Evolutionary conservation across 176 grass and related monocot species (phyloP), one percentile per base, ranked within the genome.

Genomic region (Musa beccarii): DNA sequence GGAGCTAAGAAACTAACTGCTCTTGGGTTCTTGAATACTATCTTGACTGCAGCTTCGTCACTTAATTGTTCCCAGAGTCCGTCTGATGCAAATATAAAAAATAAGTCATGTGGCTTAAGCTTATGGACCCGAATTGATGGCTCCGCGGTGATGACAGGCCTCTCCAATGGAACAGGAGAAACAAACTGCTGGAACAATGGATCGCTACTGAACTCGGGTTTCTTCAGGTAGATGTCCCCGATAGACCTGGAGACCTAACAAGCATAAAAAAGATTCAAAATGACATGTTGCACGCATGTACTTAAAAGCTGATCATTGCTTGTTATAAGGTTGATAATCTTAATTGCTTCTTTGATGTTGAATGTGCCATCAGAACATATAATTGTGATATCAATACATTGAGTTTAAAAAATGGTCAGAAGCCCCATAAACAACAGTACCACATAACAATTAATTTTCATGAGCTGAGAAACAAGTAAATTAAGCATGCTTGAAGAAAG

Each of bases 11-110:
- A 70, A 8, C 19, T 70, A 51, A 70, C 68, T 70, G 68, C 9
- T 70, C 68, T 70, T 19, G 68, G 68, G 68, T 70, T 70, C 68
- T 70, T 70, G 68, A 51, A 70, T 19, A 70, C 68, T 51, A 70
- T 70, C 16, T 70, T 49, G 2, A 25, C 68, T 6, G 68, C 68
- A 70, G 68, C 68, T 70, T 70, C 68, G 20, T 70, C 68, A 21
- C 68, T 70, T 22, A 70, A 51, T 51, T 70, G 68, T 10, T 70
- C 68, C 68, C 68, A 70, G 10, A 70, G 43, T 20, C 68, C 68
- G 14, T 70, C 68, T 49, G 68, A 70, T 21, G 68, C 68, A 70
- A 70, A 70, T 70, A 70, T 70, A 34, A 70, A 20, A 70, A 70
- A 70, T 21, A 52, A 52, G 68, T 70, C 68, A 20, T 70, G 43